Evolutionary conservation across 169 alveolate species (phyloP).

Genomic region (Plasmodium blacklocki): DNA sequence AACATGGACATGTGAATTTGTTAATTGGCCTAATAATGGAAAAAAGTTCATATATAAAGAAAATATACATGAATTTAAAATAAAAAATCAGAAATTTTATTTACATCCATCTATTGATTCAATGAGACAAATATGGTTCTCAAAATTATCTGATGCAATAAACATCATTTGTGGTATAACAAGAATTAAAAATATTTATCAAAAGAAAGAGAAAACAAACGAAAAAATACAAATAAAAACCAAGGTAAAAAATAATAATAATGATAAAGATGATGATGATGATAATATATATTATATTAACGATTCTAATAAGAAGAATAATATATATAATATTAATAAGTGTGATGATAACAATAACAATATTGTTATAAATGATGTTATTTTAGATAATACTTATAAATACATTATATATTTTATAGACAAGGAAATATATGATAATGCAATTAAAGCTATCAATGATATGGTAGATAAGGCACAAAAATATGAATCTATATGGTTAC

Average conservation of each 20-base stretch:
- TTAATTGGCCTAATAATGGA: slow-evolving; percentile 76
- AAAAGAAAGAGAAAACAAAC: slow-evolving; percentile 80
- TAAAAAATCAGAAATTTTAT: slow-evolving; percentile 55
- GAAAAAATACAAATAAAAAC: slow-evolving; percentile 69
- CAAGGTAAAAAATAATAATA: neutral
- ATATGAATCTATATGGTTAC: slow-evolving; percentile 95
- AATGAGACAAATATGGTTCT: slow-evolving; percentile 76
- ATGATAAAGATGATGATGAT: slow-evolving; percentile 60
- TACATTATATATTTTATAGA: slow-evolving; percentile 81
- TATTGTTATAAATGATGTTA: slow-evolving; percentile 56
- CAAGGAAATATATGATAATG: slow-evolving; percentile 79
- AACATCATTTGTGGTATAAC: slow-evolving; percentile 76
- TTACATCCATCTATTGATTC: slow-evolving; percentile 60
- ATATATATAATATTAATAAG: no score
- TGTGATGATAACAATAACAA: neutral
- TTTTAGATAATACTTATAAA: slow-evolving; percentile 75
- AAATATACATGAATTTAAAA: slow-evolving; percentile 58
- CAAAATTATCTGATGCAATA: slow-evolving; percentile 55
- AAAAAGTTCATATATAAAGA: slow-evolving; percentile 64
- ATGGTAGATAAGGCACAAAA: slow-evolving; percentile 86
- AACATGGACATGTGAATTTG: slow-evolving; percentile 90
- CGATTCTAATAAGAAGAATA: slow-evolving; percentile 15
- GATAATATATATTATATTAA: slow-evolving; percentile 76
- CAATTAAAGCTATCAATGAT: slow-evolving; percentile 49
- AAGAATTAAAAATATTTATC: slow-evolving; percentile 66